These are phyloP conservation scores for Phycomyces blakesleeanus DNA, from an alignment of 192 early-diverging fungal genomes.

Conservation along the genomic window DNA sequence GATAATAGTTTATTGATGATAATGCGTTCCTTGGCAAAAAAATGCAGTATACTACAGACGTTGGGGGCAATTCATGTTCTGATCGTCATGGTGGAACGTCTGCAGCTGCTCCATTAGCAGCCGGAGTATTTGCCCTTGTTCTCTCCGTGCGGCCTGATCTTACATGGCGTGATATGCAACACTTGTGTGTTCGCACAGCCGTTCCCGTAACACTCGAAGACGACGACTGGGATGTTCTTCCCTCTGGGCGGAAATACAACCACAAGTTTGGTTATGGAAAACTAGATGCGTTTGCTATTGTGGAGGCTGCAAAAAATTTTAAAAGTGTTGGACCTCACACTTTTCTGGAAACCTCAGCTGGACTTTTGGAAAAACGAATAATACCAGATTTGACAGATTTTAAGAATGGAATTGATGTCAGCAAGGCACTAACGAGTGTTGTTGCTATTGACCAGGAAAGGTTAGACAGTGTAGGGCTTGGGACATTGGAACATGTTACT, in stretches of 20 bases:
- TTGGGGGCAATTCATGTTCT: slow-evolving; percentile 71
- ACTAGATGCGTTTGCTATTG: slow-evolving; percentile 77
- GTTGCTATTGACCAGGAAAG: slow-evolving; percentile 21
- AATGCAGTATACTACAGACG: slow-evolving; percentile 78
- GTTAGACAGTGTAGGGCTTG: slow-evolving; percentile 45
- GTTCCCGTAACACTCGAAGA: slow-evolving; percentile 68
- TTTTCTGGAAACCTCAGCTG: slow-evolving; percentile 36
- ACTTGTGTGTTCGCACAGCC: slow-evolving; percentile 75
- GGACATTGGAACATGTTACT: slow-evolving; percentile 81
- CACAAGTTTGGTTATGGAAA: slow-evolving; percentile 95
- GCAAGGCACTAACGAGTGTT: slow-evolving; percentile 33
- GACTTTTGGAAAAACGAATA: not conserved
- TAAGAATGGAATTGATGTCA: not conserved
- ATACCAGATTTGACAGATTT: slow-evolving; percentile 20
- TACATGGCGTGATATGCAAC: slow-evolving; percentile 92
- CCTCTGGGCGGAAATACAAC: slow-evolving; percentile 74
- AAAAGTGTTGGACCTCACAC: slow-evolving; percentile 65
- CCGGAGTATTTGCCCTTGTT: slow-evolving; percentile 86
- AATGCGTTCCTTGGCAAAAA: not conserved
- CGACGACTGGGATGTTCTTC: slow-evolving; percentile 66
- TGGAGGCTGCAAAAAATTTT: slow-evolving; percentile 73
- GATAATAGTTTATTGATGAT: not conserved
- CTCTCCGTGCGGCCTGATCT: slow-evolving; percentile 87
- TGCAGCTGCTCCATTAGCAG: slow-evolving; percentile 90
- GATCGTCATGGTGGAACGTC: slow-evolving; percentile 87